Conservation (phyloP, 257 asterid species). For the Prunella vulgaris region DNA sequence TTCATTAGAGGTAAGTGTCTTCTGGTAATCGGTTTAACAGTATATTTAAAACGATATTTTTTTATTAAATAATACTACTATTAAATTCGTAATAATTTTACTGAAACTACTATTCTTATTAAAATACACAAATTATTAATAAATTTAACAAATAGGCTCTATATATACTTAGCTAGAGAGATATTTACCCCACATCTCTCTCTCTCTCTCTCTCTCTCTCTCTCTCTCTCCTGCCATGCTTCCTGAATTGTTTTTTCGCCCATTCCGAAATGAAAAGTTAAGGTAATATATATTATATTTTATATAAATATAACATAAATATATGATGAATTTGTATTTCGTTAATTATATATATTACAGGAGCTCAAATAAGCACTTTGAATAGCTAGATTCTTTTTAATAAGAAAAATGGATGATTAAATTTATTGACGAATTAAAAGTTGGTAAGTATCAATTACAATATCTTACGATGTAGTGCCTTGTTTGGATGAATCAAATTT, state of each 20-base stretch:
- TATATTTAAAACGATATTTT: too few species aligned
- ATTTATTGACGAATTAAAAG: neutral
- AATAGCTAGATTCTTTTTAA: neutral
- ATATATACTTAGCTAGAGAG: neutral
- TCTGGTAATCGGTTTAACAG: too few species aligned
- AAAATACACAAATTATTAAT: too few species aligned
- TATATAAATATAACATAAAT: too few species aligned
- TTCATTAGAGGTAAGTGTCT: too few species aligned
- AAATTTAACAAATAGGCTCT: too few species aligned
- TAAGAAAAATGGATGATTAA: neutral
- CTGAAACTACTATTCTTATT: too few species aligned
- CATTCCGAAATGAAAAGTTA: constrained; percentile 41
- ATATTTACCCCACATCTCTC: neutral
- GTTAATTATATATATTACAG: neutral
- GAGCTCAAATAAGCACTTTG: neutral
- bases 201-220: neutral
- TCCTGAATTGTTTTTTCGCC: constrained; percentile 28
- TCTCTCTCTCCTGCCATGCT: constrained; percentile 24
- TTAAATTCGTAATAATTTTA: too few species aligned
- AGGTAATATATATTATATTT: constrained; percentile 18
- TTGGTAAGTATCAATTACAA: neutral
- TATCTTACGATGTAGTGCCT: neutral
- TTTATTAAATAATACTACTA: too few species aligned
- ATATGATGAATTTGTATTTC: too few species aligned
- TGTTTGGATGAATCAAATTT: neutral